Base-by-base conservation (phyloP, 177 flowering plant genomes). In the Vitis hybrid region DNA sequence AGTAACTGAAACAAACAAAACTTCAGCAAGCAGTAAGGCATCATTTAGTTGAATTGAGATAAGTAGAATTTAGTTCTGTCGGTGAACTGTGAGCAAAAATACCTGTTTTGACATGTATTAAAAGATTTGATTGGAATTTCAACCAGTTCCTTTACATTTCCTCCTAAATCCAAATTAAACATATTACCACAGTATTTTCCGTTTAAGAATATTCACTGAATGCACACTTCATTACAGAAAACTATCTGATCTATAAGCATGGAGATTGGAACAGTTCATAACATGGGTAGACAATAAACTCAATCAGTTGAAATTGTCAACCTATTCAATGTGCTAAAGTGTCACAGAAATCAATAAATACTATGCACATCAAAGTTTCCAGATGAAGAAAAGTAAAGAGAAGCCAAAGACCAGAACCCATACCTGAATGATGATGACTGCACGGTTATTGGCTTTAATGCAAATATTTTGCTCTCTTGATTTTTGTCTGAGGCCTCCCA, bases 341-440 rank as follows among this genome's bases (percentile, higher is more conserved):
- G 60, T 57, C 19, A 10, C 19, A 19, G 18, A 62, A n/a, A 39
- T 62, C 19, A 62, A 10, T 3, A n/a, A 7, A 48, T 49, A 63
- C 18, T 5, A 55, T 12, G 19, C 29, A 55, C 49, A 56, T 13
- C 16, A 20, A 45, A 48, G 14, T 70, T 33, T 58, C 57, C 57
- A 19, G 6, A 67, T n/a, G 20, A 55, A 18, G 2, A 29, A 33
- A 56, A 29, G 16, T 2, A 55, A 60, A 29, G 15, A 12, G 55
- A 60, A 69, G 31, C 10, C 64, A 20, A 57, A 39, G 16, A 53
- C 55, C 50, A 62, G 69, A 79, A 70, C 26, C n/a, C 70, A 55
- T 74, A 94, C 99, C 97, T 91, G 67, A 74, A 62, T 26, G 76
- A 75, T 76, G 85, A 79, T 7, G 82, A 70, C 56, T 74, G 81